Percentiles rank a stretch among this genome's conserved stretches.
Evolutionary conservation across 139 green algal genomes (phyloP).

Genomic region (Picochlorum sp.): DNA sequence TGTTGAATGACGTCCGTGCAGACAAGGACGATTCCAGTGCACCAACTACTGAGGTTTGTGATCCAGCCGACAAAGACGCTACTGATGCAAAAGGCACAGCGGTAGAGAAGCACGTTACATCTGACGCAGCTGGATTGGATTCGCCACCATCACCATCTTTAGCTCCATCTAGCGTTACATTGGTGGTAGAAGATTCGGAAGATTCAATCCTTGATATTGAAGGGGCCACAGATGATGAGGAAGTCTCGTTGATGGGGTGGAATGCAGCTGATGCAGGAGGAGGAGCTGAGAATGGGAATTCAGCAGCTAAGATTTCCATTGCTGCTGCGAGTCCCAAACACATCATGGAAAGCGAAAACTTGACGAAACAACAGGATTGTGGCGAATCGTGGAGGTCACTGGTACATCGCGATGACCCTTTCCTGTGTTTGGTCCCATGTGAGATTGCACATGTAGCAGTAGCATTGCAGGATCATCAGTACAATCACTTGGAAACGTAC

Average conservation of each 20-base stretch:
- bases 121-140: neutral
- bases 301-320: neutral
- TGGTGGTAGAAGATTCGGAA: neutral
- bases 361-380: neutral
- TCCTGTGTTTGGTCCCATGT: neutral
- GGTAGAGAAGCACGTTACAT: neutral
- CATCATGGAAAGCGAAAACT: neutral
- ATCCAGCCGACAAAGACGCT: neutral
- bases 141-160: neutral
- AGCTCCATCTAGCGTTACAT: neutral
- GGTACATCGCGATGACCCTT: slow-evolving; percentile 4
- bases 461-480: slow-evolving; percentile 4
- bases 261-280: slow-evolving; percentile 1
- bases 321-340: neutral
- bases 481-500: slow-evolving; percentile 6
- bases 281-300: slow-evolving; percentile 1
- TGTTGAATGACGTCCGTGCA: neutral
- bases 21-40: neutral
- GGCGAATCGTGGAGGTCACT: neutral
- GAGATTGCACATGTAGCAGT: neutral
- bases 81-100: neutral
- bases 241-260: too few species aligned
- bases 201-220: too few species aligned
- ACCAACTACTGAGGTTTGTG: neutral
- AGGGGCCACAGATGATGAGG: too few species aligned